Conservation (phyloP, 1,284 basidiomycete species). For the Trichosporon sp. region DNA sequence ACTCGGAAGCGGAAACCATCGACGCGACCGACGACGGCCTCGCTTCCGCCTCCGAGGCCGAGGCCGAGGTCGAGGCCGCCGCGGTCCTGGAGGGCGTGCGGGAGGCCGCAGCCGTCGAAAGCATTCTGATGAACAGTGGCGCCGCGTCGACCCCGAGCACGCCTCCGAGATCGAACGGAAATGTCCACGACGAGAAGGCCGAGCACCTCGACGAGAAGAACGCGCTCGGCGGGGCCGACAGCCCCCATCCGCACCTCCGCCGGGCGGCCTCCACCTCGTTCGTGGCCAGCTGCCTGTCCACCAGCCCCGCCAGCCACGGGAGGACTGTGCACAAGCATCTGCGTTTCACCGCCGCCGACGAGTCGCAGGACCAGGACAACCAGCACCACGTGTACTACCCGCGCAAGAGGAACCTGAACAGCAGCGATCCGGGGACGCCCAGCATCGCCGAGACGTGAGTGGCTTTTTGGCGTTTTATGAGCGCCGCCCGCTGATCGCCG, state of each 20-base stretch:
- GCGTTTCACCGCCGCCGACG: constrained; percentile 15
- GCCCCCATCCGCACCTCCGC: background rate
- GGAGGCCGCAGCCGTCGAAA: background rate
- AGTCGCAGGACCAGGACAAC: background rate
- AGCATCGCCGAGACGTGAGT: constrained; percentile 48
- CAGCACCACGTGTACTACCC: constrained; percentile 2
- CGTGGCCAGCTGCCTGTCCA: constrained; percentile 4
- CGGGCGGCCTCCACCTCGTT: constrained; percentile 1
- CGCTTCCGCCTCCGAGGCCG: background rate
- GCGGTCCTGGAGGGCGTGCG: background rate
- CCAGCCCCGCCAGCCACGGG: background rate
- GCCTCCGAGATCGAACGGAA: background rate
- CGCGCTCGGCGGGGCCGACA: too few species aligned
- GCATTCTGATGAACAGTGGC: background rate
- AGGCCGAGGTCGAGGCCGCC: background rate
- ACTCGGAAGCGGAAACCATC: background rate
- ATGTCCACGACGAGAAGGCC: background rate
- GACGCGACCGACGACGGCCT: background rate
- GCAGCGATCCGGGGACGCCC: constrained; percentile 45
- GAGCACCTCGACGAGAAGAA: background rate
- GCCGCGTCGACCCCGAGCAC: background rate
- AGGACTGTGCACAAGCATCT: constrained; percentile 12
- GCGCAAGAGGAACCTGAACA: background rate
- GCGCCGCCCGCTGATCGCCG: background rate
- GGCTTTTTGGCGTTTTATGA: background rate